Evolutionary conservation across 345 rosid genomes (phyloP), one percentile per base, ranked within the genome.

Genomic region (Aurinia saxatilis): DNA sequence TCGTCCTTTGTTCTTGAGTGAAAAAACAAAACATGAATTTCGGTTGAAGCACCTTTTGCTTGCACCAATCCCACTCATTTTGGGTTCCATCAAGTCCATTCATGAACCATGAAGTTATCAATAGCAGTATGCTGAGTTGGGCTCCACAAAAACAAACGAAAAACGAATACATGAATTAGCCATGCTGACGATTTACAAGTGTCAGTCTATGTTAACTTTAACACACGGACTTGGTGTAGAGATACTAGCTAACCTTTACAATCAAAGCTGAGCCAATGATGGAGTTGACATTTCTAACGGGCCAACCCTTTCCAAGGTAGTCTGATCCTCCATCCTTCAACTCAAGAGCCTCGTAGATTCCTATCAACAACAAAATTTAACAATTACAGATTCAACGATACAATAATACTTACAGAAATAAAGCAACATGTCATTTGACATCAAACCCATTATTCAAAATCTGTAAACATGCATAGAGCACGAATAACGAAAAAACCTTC

Each of bases 21-120:
- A 54, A 55, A 21, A 44, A 2, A 47, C 6, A 55, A 54, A 55
- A 15, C 5, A 47, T 5, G 44, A 13, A 15, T 6, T 39, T 29
- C 11, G 40, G 10, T 0, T n/a, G 2, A 35, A 15, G 27, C 38
- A 93, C 99, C 97, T 93, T 93, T 60, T 90, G 95, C 57, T 93
- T 93, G 84, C 99, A 90, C 97, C 99, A 93, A 50, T 97, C 97
- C 97, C 99, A 93, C 78, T 93, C 99, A 2, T 87, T 93, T 11
- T 84, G 88, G 48, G 99, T 93, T 65, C 99, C 97, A 59, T 93
- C 99, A 57, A 93, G 90, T n/a, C n/a, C n/a, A n/a, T 38, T 87
- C 78, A 53, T 85, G 97, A 46, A 90, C 99, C 97, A 93, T 90
- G 79, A 75, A 80, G 61, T 85, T 85, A 44, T 93, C 99, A 68